Conservation (phyloP, 345 rosid species). For the Syzygium aromaticum region DNA sequence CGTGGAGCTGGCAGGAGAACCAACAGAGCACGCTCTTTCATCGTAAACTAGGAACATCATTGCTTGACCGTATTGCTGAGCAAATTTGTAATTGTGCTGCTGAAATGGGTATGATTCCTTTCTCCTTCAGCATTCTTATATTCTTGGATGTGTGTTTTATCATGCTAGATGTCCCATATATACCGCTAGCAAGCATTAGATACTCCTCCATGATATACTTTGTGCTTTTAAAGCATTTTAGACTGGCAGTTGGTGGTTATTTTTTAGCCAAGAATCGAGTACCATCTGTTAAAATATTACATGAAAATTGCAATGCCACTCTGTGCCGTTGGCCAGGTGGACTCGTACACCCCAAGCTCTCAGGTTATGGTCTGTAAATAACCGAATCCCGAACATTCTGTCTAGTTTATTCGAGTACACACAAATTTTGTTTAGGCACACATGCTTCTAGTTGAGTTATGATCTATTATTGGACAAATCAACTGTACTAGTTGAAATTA, state of each 20-base stretch:
- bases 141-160: not conserved
- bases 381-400: not conserved
- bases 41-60: slow-evolving; percentile 26
- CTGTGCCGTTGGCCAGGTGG: not conserved
- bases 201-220: not conserved
- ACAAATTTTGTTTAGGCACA: not conserved
- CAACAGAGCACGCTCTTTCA: slow-evolving; percentile 16
- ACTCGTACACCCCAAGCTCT: not conserved
- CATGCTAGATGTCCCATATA: not conserved
- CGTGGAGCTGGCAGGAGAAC: slow-evolving; percentile 44
- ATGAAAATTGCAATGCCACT: not conserved
- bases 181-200: not conserved
- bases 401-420: not conserved
- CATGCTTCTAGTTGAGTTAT: not conserved
- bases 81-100: slow-evolving; percentile 59
- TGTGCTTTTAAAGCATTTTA: not conserved
- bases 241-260: not conserved
- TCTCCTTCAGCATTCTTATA: not conserved
- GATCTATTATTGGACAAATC: not conserved
- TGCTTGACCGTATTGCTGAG: slow-evolving; percentile 55
- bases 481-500: not conserved
- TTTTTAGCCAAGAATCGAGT: not conserved
- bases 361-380: not conserved
- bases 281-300: not conserved
- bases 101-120: slow-evolving; percentile 42